Percentiles rank a stretch among this genome's conserved stretches.
Evolutionary conservation across 129 eudicot genomes (phyloP).

Genomic region (Tanacetum coccineum): DNA sequence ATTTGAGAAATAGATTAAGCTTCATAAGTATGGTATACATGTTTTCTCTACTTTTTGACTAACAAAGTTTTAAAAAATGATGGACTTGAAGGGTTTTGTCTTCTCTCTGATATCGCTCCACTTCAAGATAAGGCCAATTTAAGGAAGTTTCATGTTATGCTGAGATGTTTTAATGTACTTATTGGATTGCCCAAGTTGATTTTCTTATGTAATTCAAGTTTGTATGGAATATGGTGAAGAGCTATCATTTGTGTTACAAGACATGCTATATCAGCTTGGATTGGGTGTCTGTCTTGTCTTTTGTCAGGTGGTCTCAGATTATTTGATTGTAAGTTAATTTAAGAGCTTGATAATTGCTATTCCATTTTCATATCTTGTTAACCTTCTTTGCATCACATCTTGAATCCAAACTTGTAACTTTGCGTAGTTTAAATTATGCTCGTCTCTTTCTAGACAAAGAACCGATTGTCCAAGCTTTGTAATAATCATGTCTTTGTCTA

Average conservation of each 20-base stretch:
- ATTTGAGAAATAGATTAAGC: no score
- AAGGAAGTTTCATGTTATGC: no score
- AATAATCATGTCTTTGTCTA: no score
- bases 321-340: slow-evolving; percentile 1
- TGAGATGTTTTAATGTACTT: slow-evolving; percentile 8
- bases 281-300: slow-evolving; percentile 21
- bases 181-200: slow-evolving; percentile 25
- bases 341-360: slow-evolving; percentile 5
- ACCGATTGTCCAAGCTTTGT: no score
- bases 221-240: slow-evolving; percentile 23
- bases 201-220: slow-evolving; percentile 23
- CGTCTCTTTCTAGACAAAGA: not conserved
- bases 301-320: slow-evolving; percentile 11
- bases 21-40: no score
- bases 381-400: not conserved
- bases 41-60: not conserved
- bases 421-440: not conserved
- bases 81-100: slow-evolving; percentile 98
- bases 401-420: not conserved
- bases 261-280: slow-evolving; percentile 18
- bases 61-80: slow-evolving; percentile 32
- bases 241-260: slow-evolving; percentile 19
- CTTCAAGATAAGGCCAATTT: slow-evolving; percentile 96
- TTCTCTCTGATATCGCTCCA: slow-evolving; percentile 88
- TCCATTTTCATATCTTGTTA: slow-evolving; percentile 1